phyloP scores from a whole-genome alignment of 1,139 yeast genomes.

The Yamadazyma trypodendri region DNA sequence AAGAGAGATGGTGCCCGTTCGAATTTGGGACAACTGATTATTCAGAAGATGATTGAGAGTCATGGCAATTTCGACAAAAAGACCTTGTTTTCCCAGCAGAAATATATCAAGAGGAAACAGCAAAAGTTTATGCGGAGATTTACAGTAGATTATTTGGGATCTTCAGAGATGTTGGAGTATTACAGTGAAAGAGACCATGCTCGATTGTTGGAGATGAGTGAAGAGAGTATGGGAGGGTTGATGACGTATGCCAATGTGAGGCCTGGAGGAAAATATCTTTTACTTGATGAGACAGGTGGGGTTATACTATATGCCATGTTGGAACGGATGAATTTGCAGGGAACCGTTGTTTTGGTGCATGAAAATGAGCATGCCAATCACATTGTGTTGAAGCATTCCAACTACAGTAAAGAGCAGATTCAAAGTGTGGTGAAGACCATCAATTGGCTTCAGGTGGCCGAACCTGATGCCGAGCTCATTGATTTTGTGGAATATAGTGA shows the following conservation, averaged over 20 bases:
- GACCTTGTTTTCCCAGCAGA: conserved; percentile 87
- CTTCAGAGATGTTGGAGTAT: conserved; percentile 72
- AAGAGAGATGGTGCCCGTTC: conserved; percentile 66
- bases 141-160: conserved; percentile 76
- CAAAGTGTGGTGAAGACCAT: conserved; percentile 62
- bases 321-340: conserved; percentile 87
- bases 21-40: conserved; percentile 74
- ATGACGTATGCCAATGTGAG: conserved; percentile 76
- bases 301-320: conserved; percentile 76
- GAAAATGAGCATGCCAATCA: conserved; percentile 92
- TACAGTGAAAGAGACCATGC: conserved; percentile 71
- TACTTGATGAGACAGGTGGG: conserved; percentile 92
- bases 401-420: conserved; percentile 54
- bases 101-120: conserved; percentile 86
- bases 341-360: conserved; percentile 74
- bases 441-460: conserved; percentile 76
- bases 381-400: conserved; percentile 66
- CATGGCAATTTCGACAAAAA: conserved; percentile 88
- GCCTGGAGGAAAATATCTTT: conserved; percentile 86
- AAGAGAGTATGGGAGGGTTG: conserved; percentile 76
- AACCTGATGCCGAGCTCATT: conserved; percentile 66
- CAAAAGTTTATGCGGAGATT: conserved; percentile 86
- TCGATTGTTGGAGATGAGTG: conserved; percentile 77
- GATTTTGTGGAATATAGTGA: conserved; percentile 49
- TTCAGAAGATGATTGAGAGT: conserved; percentile 75